Percentiles rank a stretch among this genome's conserved stretches.
Conservation (phyloP, 2,329 filamentous ascomycete species). For the Penicillium sp. region DNA sequence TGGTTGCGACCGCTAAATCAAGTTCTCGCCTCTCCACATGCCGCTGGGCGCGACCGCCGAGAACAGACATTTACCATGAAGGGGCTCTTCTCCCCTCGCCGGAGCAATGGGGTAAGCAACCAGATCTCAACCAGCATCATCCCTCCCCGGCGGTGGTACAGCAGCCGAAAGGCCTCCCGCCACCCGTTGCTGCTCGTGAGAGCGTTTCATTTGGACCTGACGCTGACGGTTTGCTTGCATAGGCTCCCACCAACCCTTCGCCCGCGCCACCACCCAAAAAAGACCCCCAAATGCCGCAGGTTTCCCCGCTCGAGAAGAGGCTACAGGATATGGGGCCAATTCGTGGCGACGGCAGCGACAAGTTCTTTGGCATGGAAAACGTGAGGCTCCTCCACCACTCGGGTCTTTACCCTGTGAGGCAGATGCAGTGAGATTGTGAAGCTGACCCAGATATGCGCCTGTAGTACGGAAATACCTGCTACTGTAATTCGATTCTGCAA, state of each 20-base stretch:
- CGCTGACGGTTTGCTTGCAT: conserved; percentile 22
- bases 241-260: conserved; percentile 53
- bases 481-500: conserved; percentile 98
- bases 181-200: conserved; percentile 12
- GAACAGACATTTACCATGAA: conserved; percentile 34
- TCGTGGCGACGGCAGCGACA: conserved; percentile 87
- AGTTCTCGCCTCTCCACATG: conserved; percentile 17
- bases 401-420: neutral
- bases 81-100: conserved; percentile 45
- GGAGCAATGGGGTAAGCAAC: conserved; percentile 40
- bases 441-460: conserved; percentile 17
- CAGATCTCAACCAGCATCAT: conserved; percentile 13
- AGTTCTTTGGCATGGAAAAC: conserved; percentile 98
- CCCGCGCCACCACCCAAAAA: conserved; percentile 57
- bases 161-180: conserved; percentile 6
- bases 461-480: conserved; percentile 97
- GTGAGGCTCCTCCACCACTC: conserved; percentile 57
- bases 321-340: conserved; percentile 78
- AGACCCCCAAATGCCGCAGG: conserved; percentile 58
- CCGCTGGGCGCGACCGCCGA: conserved; percentile 27
- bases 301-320: conserved; percentile 70
- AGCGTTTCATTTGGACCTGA: conserved; percentile 14
- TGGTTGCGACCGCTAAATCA: conserved; percentile 2
- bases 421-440: neutral
- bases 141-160: conserved; percentile 17